Evolutionary conservation across 345 rosid genomes (phyloP).

Genomic region (Boechera stricta): DNA sequence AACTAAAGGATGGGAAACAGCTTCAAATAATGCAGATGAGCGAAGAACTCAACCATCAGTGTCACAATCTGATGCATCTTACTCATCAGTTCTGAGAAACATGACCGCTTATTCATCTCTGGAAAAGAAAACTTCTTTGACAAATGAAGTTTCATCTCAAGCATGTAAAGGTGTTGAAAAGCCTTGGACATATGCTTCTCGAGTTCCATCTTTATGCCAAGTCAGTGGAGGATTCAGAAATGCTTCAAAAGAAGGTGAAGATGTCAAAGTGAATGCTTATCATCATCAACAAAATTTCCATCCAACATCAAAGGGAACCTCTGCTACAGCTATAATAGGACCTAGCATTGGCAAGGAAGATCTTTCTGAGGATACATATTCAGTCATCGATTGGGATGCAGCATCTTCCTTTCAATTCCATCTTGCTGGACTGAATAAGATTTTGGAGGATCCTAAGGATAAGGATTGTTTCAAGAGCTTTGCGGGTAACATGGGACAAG

Average conservation of each 20-base stretch:
- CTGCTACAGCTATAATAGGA: constrained; percentile 1
- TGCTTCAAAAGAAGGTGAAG: constrained; percentile 1
- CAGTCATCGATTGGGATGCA: constrained; percentile 38
- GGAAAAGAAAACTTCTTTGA: not conserved
- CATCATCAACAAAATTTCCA: constrained; percentile 7
- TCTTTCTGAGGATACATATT: constrained; percentile 20
- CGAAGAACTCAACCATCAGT: constrained; percentile 14
- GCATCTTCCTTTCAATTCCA: constrained; percentile 27
- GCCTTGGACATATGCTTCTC: constrained; percentile 29
- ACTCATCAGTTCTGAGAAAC: constrained; percentile 41
- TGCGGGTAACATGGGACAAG: constrained; percentile 12
- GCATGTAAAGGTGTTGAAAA: constrained; percentile 28
- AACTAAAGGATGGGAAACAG: constrained; percentile 17
- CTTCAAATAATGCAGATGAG: constrained; percentile 2
- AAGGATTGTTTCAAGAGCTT: constrained; percentile 20
- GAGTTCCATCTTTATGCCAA: constrained; percentile 14
- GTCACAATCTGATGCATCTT: constrained; percentile 35
- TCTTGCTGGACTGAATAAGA: constrained; percentile 32
- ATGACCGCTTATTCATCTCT: constrained; percentile 20
- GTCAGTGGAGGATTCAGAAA: constrained; percentile 1
- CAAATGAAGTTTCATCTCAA: constrained; percentile 27
- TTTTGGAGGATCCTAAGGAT: constrained; percentile 30
- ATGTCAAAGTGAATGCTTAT: constrained; percentile 4
- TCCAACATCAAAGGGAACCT: not conserved
- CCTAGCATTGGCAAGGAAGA: constrained; percentile 31